These are phyloP conservation scores for Cyberlindnera misumaiensis DNA, from an alignment of 805 yeast species.

Conservation along the genomic window DNA sequence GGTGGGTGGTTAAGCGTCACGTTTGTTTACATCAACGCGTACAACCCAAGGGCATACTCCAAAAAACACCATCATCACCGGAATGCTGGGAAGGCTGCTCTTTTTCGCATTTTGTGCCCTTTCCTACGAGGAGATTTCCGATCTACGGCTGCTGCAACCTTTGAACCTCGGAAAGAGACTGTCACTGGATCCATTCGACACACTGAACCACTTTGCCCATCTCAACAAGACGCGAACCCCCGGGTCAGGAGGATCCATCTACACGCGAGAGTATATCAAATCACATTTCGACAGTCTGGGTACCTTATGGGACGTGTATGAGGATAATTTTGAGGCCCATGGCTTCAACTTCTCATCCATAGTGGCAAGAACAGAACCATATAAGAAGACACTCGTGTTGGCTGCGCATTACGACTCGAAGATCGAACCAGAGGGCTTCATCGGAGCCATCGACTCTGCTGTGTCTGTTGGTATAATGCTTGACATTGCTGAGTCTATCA, in stretches of 20 bases:
- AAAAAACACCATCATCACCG: neutral
- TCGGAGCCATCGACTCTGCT: slow-evolving; percentile 57
- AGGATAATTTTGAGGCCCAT: slow-evolving; percentile 31
- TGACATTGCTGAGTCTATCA: slow-evolving; percentile 31
- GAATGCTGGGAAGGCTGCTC: neutral
- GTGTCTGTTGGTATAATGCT: slow-evolving; percentile 48
- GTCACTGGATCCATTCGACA: slow-evolving; percentile 9
- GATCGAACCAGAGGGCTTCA: slow-evolving; percentile 41
- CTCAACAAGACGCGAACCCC: slow-evolving; percentile 36
- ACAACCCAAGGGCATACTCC: neutral
- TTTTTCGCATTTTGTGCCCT: neutral
- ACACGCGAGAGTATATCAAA: slow-evolving; percentile 31
- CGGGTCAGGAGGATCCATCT: slow-evolving; percentile 33
- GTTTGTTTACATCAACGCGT: too few species aligned
- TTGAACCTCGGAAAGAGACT: slow-evolving; percentile 11
- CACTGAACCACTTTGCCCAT: slow-evolving; percentile 21
- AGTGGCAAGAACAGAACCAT: slow-evolving; percentile 24
- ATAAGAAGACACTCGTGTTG: slow-evolving; percentile 25
- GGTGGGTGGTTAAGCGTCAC: too few species aligned
- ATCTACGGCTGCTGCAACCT: slow-evolving; percentile 1
- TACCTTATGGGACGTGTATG: slow-evolving; percentile 22
- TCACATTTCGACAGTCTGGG: slow-evolving; percentile 26
- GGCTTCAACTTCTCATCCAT: slow-evolving; percentile 33
- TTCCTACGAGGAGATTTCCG: slow-evolving; percentile 5
- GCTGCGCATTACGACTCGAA: slow-evolving; percentile 52